Percentiles rank a stretch among this genome's conserved stretches.
These are phyloP conservation scores for Tulasnella sp. DNA, from an alignment of 768 basidiomycete species.

Conservation along the genomic window DNA sequence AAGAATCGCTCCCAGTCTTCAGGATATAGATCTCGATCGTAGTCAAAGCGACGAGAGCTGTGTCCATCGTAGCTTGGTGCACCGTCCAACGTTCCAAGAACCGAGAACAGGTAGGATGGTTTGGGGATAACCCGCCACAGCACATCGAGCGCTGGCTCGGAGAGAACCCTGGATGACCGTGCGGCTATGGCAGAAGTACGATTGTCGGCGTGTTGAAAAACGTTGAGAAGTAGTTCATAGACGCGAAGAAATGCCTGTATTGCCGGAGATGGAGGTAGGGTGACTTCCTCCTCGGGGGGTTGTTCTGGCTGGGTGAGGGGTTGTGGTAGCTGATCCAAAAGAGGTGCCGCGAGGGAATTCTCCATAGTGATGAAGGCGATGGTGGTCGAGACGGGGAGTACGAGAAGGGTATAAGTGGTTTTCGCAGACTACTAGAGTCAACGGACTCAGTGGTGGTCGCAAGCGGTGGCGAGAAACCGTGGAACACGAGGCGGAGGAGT, in stretches of 20 bases:
- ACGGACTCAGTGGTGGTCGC: no score
- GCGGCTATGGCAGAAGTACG: neutral
- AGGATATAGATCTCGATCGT: conserved; percentile 8
- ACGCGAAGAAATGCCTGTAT: neutral
- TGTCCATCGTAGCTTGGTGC: conserved; percentile 10
- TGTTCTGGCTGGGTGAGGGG: neutral
- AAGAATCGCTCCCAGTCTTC: conserved; percentile 10
- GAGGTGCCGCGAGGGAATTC: no score
- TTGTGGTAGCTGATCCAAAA: no score
- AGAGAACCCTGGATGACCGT: conserved; percentile 3
- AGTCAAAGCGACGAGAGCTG: conserved; percentile 3
- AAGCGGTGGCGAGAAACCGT: no score
- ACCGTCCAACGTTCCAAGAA: conserved; percentile 2
- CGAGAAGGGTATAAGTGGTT: no score
- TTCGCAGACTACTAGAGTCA: no score
- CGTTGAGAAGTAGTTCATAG: conserved; percentile 1
- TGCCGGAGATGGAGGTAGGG: neutral
- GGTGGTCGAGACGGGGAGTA: no score
- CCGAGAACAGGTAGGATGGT: conserved; percentile 10
- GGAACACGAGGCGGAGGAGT: no score
- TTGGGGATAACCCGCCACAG: conserved; percentile 7
- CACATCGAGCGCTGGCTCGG: conserved; percentile 2
- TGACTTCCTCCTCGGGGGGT: neutral
- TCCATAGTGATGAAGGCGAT: no score
- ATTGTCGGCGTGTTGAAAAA: neutral